Conservation (phyloP, 805 yeast species). For the Lipomyces chichibuensis region DNA sequence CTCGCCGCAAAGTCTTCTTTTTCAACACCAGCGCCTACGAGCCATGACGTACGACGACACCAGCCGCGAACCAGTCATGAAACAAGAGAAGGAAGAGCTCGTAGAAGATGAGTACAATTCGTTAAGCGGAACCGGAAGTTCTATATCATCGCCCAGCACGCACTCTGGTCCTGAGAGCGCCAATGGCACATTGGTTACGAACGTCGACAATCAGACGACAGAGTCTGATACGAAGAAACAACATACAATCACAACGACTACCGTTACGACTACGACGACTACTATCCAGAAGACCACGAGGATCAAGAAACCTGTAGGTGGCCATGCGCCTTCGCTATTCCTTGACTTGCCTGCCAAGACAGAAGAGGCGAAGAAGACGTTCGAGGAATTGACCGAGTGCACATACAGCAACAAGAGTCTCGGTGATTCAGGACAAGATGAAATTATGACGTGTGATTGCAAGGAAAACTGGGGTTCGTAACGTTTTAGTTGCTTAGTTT, state of each 20-base stretch:
- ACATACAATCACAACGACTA: background rate
- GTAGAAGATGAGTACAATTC: background rate
- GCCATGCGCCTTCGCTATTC: slow-evolving; percentile 26
- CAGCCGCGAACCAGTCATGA: background rate
- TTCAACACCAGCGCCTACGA: background rate
- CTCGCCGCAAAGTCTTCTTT: background rate
- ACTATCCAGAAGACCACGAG: background rate
- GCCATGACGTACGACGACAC: slow-evolving; percentile 1
- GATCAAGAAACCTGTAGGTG: background rate
- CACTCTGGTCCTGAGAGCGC: background rate
- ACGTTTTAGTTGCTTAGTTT: background rate
- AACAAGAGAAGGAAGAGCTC: background rate
- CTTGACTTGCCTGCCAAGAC: slow-evolving; percentile 56
- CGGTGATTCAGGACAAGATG: slow-evolving; percentile 76
- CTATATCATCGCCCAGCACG: background rate
- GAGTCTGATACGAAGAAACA: background rate
- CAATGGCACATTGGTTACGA: background rate
- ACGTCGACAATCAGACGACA: background rate
- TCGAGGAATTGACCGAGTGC: slow-evolving; percentile 60
- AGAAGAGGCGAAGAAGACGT: slow-evolving; percentile 65
- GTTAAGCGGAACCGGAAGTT: background rate
- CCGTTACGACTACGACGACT: background rate
- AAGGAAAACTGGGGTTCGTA: slow-evolving; percentile 48
- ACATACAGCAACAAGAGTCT: slow-evolving; percentile 62
- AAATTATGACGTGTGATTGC: slow-evolving; percentile 92